A percentile compares a stretch with the other conserved stretches of the same genome.
Evolutionary conservation across 176 grass and related monocot species (phyloP).

Genomic region (Bonia amplexicaulis): DNA sequence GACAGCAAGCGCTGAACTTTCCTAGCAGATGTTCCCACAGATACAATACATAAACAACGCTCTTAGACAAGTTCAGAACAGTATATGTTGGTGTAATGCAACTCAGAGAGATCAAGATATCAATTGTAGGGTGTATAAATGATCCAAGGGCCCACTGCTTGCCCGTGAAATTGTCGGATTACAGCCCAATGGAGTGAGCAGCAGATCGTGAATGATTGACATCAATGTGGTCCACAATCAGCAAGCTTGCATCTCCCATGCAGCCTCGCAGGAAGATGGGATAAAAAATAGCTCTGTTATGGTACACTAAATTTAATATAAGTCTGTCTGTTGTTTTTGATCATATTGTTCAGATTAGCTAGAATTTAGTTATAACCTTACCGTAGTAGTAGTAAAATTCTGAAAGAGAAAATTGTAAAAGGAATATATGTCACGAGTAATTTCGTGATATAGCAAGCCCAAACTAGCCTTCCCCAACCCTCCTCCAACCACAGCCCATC

Average conservation of each 20-base stretch:
- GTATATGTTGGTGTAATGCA: background rate
- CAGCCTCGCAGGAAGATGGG: background rate
- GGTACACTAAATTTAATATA: no score
- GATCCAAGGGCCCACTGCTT: slow-evolving; percentile 27
- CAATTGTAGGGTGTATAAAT: background rate
- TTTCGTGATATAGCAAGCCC: no score
- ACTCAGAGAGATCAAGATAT: background rate
- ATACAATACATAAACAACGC: background rate
- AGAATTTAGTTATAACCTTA: no score
- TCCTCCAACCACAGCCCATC: no score
- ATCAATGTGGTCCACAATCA: background rate
- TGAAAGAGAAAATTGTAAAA: no score
- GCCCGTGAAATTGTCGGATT: slow-evolving; percentile 27
- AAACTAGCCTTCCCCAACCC: no score
- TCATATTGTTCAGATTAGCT: no score
- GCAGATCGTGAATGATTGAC: slow-evolving; percentile 12
- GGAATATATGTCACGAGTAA: no score
- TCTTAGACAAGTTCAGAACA: background rate
- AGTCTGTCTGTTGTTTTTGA: no score
- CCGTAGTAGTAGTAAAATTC: no score
- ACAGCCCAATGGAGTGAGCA: background rate
- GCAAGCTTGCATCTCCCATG: background rate
- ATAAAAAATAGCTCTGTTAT: no score
- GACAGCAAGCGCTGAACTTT: background rate
- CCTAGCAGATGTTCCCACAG: background rate